Base-by-base conservation (phyloP, 192 early-diverging fungal species). In the Thoreauomyces humboldtii region DNA sequence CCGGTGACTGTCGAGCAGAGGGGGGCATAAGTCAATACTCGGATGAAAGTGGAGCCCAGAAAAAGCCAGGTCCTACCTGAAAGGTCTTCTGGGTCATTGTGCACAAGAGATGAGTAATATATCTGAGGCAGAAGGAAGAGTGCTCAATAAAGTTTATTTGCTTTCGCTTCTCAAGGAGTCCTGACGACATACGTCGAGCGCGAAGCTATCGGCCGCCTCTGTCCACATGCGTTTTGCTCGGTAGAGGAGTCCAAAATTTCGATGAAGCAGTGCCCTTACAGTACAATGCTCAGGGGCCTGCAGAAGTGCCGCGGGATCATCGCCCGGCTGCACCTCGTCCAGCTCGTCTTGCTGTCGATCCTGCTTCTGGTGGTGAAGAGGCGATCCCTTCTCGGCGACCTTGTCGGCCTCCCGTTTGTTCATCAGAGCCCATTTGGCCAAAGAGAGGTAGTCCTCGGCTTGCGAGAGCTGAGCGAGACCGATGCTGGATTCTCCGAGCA, bases 401-500 rank as follows among this genome's bases (percentile, higher is more conserved):
- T 27, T 52, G 15, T 52, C 32, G 15, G 25, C 50, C 15, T 22
- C 50, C 14, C 25, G 29, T 27, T 52, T 52, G 48, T 82, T 82
- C 38, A 85, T 57, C 11, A 85, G 48, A 21, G 82, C 81, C 78
- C 79, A 85, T 68, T 85, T 81, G 19, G 83, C 83, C 24, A 85
- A 63, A 21, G 80, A 77, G 0, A 85, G 69, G 65, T 85, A 85
- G 36, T 85, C 82, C 61, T 84, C 82, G 22, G 82, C 81, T 61
- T 84, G 78, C 17, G 55, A 34, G 70, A 69, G 76, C 63, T 85
- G 76, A 34, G 77, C 77, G 21, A 85, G 50, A 1, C 83, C 83
- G 29, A 82, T 85, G 46, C 73, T 78, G 9, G 83, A 85, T 72
- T 85, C 81, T 24, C 83, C 83, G 11, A 85, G 71, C 4, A 85